These are phyloP conservation scores for Nephelium lappaceum DNA, from an alignment of 345 rosid genomes.

Conservation along the genomic window DNA sequence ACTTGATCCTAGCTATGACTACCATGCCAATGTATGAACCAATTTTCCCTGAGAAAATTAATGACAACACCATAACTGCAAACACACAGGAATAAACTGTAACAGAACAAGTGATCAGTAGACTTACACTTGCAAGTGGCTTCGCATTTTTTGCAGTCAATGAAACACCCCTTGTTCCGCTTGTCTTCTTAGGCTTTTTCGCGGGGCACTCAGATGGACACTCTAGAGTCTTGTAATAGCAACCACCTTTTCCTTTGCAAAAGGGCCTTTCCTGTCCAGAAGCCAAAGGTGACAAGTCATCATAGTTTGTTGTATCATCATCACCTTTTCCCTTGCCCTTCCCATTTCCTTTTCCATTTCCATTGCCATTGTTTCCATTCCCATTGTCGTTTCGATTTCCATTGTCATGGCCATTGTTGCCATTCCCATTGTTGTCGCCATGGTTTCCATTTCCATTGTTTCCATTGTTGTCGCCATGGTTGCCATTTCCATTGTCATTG, in stretches of 20 bases:
- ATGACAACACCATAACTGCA: neutral
- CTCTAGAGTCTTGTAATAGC: slow-evolving; percentile 43
- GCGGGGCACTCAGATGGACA: slow-evolving; percentile 74
- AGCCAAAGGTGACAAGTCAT: slow-evolving; percentile 22
- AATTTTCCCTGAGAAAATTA: no score
- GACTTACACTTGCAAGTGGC: slow-evolving; percentile 81
- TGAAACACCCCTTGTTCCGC: slow-evolving; percentile 66
- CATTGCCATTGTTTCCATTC: slow-evolving; percentile 18
- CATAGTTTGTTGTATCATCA: slow-evolving; percentile 28
- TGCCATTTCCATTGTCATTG: slow-evolving; percentile 6
- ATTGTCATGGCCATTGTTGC: neutral
- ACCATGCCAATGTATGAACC: no score
- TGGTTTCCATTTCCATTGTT: slow-evolving; percentile 11
- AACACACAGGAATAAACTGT: neutral
- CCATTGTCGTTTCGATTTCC: slow-evolving; percentile 17
- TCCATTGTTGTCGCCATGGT: slow-evolving; percentile 3
- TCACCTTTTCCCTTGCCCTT: slow-evolving; percentile 2
- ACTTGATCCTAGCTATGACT: no score
- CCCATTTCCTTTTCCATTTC: neutral
- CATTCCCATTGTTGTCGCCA: slow-evolving; percentile 8
- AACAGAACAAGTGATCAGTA: neutral
- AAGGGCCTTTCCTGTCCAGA: slow-evolving; percentile 55
- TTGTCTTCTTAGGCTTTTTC: slow-evolving; percentile 65
- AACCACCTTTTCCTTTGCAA: slow-evolving; percentile 46
- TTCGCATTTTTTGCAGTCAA: slow-evolving; percentile 81